Percentiles rank a stretch among this genome's conserved stretches.
Conservation (phyloP, 176 grass and related monocot species). For the Ensete glaucum region DNA sequence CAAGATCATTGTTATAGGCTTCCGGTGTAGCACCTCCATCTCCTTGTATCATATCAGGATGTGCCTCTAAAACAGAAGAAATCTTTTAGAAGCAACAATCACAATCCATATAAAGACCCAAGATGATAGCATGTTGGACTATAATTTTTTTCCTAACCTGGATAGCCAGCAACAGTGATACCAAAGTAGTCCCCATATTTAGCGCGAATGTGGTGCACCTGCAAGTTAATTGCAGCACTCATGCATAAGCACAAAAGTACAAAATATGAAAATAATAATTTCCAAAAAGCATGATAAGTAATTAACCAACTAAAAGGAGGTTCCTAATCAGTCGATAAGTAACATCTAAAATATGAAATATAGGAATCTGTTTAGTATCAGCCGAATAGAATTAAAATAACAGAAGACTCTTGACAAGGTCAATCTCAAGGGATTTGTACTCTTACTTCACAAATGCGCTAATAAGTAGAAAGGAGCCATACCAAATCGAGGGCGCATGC, state of each 20-base stretch:
- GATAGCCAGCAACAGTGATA: constrained; percentile 87
- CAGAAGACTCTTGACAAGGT: neutral
- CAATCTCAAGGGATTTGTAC: too few relatives aligned
- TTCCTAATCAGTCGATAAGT: neutral
- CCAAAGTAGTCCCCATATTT: constrained; percentile 83
- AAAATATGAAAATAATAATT: neutral
- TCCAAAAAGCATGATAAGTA: neutral
- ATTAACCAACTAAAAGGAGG: too few relatives aligned
- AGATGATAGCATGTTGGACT: constrained; percentile 1
- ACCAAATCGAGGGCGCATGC: constrained; percentile 88
- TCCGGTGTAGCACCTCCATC: constrained; percentile 56
- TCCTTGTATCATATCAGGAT: constrained; percentile 67
- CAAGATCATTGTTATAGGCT: constrained; percentile 74
- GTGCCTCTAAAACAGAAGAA: constrained; percentile 51
- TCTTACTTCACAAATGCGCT: neutral
- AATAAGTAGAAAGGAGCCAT: neutral
- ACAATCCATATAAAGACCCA: constrained; percentile 11
- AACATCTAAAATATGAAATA: neutral
- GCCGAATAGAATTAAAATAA: neutral
- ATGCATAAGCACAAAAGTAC: constrained; percentile 6
- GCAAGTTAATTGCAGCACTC: constrained; percentile 28
- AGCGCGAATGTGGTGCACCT: constrained; percentile 64
- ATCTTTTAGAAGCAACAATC: constrained; percentile 8
- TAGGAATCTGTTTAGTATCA: neutral
- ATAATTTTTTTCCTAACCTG: constrained; percentile 38